Conservation (phyloP, 176 grass and related monocot genomes). For the Aegilops sharonensis region DNA sequence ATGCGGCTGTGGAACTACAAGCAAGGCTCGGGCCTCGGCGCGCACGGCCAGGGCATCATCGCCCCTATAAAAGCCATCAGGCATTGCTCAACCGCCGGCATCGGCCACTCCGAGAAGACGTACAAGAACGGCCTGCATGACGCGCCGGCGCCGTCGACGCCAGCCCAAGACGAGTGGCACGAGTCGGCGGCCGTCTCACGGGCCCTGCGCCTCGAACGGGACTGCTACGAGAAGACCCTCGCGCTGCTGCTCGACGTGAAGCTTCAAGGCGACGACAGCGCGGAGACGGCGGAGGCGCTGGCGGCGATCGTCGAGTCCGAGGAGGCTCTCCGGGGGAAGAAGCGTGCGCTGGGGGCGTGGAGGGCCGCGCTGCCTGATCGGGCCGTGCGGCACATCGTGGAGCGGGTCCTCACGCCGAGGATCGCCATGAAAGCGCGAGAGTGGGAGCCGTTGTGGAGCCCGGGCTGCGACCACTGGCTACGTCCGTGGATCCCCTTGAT, state of each 20-base stretch:
- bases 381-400: constrained; percentile 42
- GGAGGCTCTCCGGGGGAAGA: background rate
- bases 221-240: background rate
- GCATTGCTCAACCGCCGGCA: background rate
- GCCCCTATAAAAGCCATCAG: background rate
- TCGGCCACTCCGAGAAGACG: background rate
- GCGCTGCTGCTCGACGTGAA: background rate
- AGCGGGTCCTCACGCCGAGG: constrained; percentile 49
- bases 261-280: background rate
- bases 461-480: constrained; percentile 49
- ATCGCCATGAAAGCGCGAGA: constrained; percentile 35
- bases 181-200: background rate
- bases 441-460: constrained; percentile 54
- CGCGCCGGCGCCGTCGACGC: background rate
- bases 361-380: constrained; percentile 38
- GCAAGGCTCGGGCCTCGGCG: background rate
- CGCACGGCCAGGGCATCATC: background rate
- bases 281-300: background rate
- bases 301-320: background rate
- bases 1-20: background rate
- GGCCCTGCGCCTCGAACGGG: background rate
- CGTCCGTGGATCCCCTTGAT: constrained; percentile 53
- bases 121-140: background rate
- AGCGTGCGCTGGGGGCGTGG: constrained; percentile 9
- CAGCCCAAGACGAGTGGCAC: background rate